These are phyloP conservation scores for Colletotrichum kahawae DNA, from an alignment of 2,329 filamentous ascomycete species.

Conservation along the genomic window DNA sequence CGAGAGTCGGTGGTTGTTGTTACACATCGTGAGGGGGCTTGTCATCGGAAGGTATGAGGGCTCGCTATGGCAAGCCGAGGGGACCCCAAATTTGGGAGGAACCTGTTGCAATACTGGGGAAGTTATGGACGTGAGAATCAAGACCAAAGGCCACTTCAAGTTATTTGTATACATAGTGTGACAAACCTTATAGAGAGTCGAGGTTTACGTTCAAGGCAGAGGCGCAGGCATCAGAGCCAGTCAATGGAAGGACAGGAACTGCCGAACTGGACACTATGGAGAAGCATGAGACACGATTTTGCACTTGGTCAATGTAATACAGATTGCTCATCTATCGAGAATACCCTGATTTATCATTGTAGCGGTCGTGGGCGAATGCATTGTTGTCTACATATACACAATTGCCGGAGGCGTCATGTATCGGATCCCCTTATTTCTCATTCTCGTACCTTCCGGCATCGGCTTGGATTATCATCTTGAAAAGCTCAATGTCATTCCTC, in stretches of 20 bases:
- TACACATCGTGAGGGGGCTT: background rate
- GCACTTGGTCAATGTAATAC: background rate
- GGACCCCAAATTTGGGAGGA: background rate
- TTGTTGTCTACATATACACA: too few relatives aligned
- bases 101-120: background rate
- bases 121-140: background rate
- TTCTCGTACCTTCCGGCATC: background rate
- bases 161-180: background rate
- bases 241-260: background rate
- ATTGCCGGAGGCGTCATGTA: background rate
- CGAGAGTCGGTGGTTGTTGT: too few relatives aligned
- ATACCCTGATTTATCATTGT: background rate
- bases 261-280: too few relatives aligned
- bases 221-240: background rate
- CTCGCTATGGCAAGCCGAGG: background rate
- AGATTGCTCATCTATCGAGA: background rate
- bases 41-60: background rate
- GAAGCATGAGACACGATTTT: background rate
- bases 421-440: background rate
- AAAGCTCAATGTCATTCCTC: slow-evolving; percentile 34
- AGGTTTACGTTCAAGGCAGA: background rate
- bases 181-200: background rate
- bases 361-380: background rate
- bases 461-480: slow-evolving; percentile 29
- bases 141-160: background rate